Evolutionary conservation across 1,139 yeast genomes (phyloP).

Genomic region (Scheffersomyces parashehatae): DNA sequence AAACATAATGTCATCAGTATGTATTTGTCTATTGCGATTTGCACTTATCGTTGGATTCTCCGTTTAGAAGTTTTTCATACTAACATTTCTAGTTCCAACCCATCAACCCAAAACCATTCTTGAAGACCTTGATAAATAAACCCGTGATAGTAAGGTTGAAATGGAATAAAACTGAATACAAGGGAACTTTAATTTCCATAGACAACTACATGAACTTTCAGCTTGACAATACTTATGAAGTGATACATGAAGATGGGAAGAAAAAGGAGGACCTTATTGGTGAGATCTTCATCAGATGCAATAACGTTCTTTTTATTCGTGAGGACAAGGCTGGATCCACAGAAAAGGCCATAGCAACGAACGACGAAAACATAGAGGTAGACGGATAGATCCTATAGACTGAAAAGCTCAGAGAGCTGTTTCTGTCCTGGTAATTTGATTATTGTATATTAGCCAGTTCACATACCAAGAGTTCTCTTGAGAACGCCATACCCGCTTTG

Average conservation of each 20-base stretch:
- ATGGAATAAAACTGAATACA: constrained; percentile 91
- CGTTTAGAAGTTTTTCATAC: neutral
- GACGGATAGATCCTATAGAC: too few relatives aligned
- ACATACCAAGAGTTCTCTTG: too few relatives aligned
- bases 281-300: constrained; percentile 84
- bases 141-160: constrained; percentile 82
- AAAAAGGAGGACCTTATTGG: constrained; percentile 61
- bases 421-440: too few relatives aligned
- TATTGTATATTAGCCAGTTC: too few relatives aligned
- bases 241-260: constrained; percentile 41
- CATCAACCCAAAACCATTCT: constrained; percentile 87
- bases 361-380: too few relatives aligned
- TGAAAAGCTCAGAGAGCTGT: too few relatives aligned
- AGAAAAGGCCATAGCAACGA: neutral
- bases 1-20: constrained; percentile 2
- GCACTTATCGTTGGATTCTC: too few relatives aligned
- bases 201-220: constrained; percentile 94
- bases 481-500: too few relatives aligned
- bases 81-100: constrained; percentile 56
- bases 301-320: constrained; percentile 71
- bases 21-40: neutral
- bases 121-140: constrained; percentile 70
- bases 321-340: constrained; percentile 22
- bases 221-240: constrained; percentile 69
- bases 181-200: constrained; percentile 75